Conservation (phyloP, 345 rosid species). For the Iberis pinnata region DNA sequence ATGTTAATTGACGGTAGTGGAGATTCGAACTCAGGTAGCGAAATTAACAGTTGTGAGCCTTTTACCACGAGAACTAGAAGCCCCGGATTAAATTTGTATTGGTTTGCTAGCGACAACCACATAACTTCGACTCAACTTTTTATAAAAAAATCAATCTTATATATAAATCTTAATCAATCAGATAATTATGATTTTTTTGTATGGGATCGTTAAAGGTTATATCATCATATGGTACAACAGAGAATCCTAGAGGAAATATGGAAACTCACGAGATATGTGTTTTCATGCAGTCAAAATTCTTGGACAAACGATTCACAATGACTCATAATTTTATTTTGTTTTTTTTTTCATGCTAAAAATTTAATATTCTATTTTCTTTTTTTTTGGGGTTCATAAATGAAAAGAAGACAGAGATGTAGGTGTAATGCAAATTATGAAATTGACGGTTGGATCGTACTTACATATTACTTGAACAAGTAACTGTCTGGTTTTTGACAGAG, state of each 20-base stretch:
- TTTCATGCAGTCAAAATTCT: constrained; percentile 23
- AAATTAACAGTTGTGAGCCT: too few species aligned
- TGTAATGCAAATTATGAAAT: constrained; percentile 22
- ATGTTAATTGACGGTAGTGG: too few species aligned
- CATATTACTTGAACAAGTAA: constrained; percentile 31
- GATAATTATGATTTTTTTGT: constrained; percentile 13
- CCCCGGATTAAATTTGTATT: too few species aligned
- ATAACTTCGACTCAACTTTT: too few species aligned
- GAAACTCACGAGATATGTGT: constrained; percentile 32
- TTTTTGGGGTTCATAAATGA: constrained; percentile 21
- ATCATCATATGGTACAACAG: constrained; percentile 26
- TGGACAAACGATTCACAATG: constrained; percentile 28
- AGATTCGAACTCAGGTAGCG: too few species aligned
- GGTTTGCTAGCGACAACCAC: too few species aligned
- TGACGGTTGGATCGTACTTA: constrained; percentile 32
- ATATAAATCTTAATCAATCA: background rate
- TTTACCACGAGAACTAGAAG: too few species aligned
- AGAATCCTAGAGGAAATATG: constrained; percentile 15
- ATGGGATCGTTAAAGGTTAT: constrained; percentile 22
- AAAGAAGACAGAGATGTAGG: constrained; percentile 26
- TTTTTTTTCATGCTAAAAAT: background rate
- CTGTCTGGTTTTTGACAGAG: constrained; percentile 29
- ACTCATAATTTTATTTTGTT: constrained; percentile 7
- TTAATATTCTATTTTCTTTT: background rate
- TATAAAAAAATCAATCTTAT: background rate